A percentile compares a stretch with the other conserved stretches of the same genome.
phyloP scores from a whole-genome alignment of 805 yeast species.

The Candida caryicola region DNA sequence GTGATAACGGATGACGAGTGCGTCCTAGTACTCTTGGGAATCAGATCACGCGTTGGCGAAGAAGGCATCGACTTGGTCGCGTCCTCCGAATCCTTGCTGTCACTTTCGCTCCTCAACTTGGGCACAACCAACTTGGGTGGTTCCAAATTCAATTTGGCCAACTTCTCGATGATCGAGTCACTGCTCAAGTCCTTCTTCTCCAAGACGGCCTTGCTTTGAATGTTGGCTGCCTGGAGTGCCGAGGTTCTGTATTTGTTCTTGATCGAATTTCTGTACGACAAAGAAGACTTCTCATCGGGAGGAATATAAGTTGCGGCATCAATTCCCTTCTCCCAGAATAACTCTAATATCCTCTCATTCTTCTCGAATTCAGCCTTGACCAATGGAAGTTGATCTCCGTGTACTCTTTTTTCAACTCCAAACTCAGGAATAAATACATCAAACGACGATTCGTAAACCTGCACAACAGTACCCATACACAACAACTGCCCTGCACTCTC shows the following conservation, averaged over 20 bases:
- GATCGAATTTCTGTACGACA: constrained; percentile 73
- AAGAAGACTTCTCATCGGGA: constrained; percentile 78
- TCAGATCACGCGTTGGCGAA: constrained; percentile 18
- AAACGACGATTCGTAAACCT: constrained; percentile 93
- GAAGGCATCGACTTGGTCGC: constrained; percentile 25
- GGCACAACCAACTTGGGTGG: constrained; percentile 43
- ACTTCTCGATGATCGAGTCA: constrained; percentile 46
- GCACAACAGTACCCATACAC: constrained; percentile 82
- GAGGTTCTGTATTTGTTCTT: constrained; percentile 75
- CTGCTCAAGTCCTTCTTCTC: constrained; percentile 28
- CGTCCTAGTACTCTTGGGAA: constrained; percentile 22
- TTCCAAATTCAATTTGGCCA: constrained; percentile 47
- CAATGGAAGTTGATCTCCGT: constrained; percentile 93
- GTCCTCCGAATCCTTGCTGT: constrained; percentile 1
- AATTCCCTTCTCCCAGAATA: constrained; percentile 90
- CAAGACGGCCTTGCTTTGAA: constrained; percentile 41
- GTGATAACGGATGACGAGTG: constrained; percentile 17
- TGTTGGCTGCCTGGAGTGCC: constrained; percentile 66
- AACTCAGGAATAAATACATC: constrained; percentile 90
- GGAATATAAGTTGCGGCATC: constrained; percentile 91
- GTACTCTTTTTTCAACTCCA: constrained; percentile 94
- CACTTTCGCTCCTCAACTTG: constrained; percentile 8
- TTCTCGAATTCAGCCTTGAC: constrained; percentile 90
- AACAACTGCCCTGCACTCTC: constrained; percentile 75
- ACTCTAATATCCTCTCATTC: constrained; percentile 60